Conservation (phyloP, 2,329 filamentous ascomycete genomes). For the Ophiostoma sp. region DNA sequence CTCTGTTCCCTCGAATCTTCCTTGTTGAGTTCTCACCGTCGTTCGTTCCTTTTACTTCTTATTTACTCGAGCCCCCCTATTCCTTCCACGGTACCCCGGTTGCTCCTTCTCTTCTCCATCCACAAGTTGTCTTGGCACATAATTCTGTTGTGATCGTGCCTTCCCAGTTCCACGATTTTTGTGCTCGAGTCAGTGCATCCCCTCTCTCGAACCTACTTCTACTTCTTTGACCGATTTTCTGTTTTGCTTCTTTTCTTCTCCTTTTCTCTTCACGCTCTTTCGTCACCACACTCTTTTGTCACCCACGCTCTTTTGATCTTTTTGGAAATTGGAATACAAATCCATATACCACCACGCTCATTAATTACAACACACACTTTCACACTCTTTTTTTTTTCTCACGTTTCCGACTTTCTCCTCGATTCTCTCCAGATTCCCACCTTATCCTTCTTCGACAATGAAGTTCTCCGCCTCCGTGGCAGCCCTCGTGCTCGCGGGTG, state of each 20-base stretch:
- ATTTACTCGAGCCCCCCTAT: neutral
- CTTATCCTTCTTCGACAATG: neutral
- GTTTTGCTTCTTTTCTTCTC: neutral
- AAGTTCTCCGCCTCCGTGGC: constrained; percentile 14
- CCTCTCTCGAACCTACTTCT: neutral
- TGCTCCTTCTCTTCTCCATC: neutral
- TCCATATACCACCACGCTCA: neutral
- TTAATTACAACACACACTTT: neutral
- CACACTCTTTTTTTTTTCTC: neutral
- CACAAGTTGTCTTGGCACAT: neutral
- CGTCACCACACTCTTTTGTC: neutral
- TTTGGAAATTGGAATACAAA: constrained; percentile 1
- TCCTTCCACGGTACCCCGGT: neutral
- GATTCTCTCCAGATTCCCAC: neutral
- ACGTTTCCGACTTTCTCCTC: neutral
- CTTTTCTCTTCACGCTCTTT: neutral
- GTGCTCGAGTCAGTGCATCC: neutral
- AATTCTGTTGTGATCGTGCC: constrained; percentile 13
- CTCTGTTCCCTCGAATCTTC: neutral
- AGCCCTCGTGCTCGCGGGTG: constrained; percentile 19
- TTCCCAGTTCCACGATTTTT: constrained; percentile 5
- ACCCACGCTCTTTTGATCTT: neutral
- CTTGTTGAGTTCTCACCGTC: neutral
- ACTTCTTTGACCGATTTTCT: neutral
- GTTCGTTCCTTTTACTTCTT: constrained; percentile 13